Conservation (phyloP, 495 filamentous ascomycete species). For the Penicillium maclennaniae region DNA sequence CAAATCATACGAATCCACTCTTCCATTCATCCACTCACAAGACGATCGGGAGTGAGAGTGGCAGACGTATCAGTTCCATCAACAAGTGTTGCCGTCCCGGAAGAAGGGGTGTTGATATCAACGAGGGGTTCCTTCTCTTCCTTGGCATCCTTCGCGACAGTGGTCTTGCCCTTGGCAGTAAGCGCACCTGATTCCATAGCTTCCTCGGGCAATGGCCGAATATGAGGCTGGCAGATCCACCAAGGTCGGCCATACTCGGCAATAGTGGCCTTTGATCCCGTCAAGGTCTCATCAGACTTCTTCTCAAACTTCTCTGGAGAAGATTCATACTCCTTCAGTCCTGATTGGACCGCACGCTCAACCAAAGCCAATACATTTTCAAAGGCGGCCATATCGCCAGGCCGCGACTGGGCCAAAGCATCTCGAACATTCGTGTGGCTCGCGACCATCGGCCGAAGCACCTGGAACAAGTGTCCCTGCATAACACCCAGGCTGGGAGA, state of each 20-base stretch:
- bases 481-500: conserved; percentile 77
- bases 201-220: conserved; percentile 84
- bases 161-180: conserved; percentile 57
- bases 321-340: conserved; percentile 67
- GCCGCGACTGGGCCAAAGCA: conserved; percentile 61
- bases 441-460: conserved; percentile 75
- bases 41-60: conserved; percentile 29
- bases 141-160: conserved; percentile 14
- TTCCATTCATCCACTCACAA: conserved; percentile 41
- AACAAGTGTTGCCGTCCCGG: conserved; percentile 11
- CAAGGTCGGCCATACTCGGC: conserved; percentile 72
- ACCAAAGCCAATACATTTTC: conserved; percentile 66
- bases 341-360: conserved; percentile 67
- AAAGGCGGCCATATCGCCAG: conserved; percentile 64
- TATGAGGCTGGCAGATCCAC: conserved; percentile 91
- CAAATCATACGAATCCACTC: not conserved
- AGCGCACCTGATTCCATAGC: conserved; percentile 78
- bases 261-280: conserved; percentile 62
- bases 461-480: conserved; percentile 89
- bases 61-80: conserved; percentile 11
- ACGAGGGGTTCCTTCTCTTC: conserved; percentile 13
- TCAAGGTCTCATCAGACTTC: conserved; percentile 32
- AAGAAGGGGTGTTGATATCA: conserved; percentile 11
- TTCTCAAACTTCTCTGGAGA: conserved; percentile 53
- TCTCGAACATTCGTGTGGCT: conserved; percentile 78